These are phyloP conservation scores for Angomonas ambiguus DNA, from an alignment of 208 protist species.

Conservation along the genomic window DNA sequence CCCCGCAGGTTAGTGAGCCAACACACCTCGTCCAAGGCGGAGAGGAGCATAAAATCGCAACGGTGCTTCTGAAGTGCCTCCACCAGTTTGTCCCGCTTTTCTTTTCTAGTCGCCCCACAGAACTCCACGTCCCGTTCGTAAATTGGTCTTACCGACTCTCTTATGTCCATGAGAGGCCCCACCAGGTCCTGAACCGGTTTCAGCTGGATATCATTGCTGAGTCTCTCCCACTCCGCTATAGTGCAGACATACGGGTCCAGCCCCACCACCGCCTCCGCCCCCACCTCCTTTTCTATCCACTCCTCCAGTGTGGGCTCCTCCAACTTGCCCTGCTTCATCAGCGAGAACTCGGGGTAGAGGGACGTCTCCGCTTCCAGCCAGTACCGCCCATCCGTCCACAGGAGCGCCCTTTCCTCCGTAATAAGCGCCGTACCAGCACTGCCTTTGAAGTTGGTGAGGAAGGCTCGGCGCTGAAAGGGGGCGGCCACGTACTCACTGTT, in stretches of 20 bases:
- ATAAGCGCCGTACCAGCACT: conserved; percentile 90
- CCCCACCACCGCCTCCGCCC: conserved; percentile 32
- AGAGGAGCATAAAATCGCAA: conserved; percentile 71
- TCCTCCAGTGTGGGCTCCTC: conserved; percentile 63
- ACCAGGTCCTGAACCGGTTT: conserved; percentile 49
- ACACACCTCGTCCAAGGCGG: conserved; percentile 88
- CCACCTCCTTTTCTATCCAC: conserved; percentile 57
- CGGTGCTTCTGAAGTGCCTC: conserved; percentile 38
- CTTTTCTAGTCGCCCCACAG: conserved; percentile 46
- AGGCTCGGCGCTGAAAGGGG: conserved; percentile 86
- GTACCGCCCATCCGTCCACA: conserved; percentile 98
- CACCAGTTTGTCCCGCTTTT: conserved; percentile 58
- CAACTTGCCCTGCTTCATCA: conserved; percentile 80
- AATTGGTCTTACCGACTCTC: conserved; percentile 32
- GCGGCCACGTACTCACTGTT: conserved; percentile 95
- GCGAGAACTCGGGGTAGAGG: conserved; percentile 72
- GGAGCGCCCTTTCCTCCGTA: conserved; percentile 59
- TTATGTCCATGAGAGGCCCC: conserved; percentile 28
- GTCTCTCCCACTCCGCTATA: conserved; percentile 71
- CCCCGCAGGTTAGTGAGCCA: conserved; percentile 90
- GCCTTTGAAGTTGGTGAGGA: conserved; percentile 94
- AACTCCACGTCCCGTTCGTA: conserved; percentile 61
- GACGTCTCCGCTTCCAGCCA: conserved; percentile 89
- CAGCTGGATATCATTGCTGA: conserved; percentile 52
- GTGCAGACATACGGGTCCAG: conserved; percentile 69